Evolutionary conservation across 805 yeast genomes (phyloP).

Genomic region (Kazachstania taianensis): DNA sequence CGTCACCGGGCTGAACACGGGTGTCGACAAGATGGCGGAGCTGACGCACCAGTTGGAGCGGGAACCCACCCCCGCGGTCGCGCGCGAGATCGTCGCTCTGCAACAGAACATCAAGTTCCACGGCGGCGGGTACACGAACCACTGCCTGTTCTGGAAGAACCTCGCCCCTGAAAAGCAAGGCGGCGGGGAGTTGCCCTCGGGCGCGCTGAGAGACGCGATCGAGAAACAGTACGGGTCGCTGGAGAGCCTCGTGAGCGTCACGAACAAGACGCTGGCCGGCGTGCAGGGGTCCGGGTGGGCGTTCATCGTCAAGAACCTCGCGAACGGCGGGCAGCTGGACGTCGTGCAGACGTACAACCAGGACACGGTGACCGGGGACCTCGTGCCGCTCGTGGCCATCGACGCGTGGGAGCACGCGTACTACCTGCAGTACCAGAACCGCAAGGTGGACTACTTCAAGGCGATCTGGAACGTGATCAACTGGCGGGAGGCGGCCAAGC

Average conservation of each 20-base stretch:
- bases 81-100: constrained; percentile 36
- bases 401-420: constrained; percentile 98
- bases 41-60: constrained; percentile 52
- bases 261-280: constrained; percentile 70
- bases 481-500: constrained; percentile 82
- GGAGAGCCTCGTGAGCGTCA: constrained; percentile 51
- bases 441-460: constrained; percentile 83
- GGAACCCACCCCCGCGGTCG: constrained; percentile 34
- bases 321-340: constrained; percentile 56
- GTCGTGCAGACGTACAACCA: constrained; percentile 78
- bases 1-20: constrained; percentile 74
- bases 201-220: constrained; percentile 52
- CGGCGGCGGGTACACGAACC: constrained; percentile 88
- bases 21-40: constrained; percentile 60
- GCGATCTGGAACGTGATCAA: constrained; percentile 91
- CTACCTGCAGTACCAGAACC: constrained; percentile 87
- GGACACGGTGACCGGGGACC: constrained; percentile 66
- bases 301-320: constrained; percentile 73
- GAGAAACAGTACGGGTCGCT: constrained; percentile 57
- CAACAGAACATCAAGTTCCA: constrained; percentile 78
- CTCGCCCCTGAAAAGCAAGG: constrained; percentile 65
- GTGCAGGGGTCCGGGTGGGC: constrained; percentile 97
- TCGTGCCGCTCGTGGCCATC: constrained; percentile 73
- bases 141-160: constrained; percentile 78
- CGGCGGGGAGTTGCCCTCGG: constrained; percentile 54